Evolutionary conservation across 2,329 filamentous ascomycete genomes (phyloP).

Genomic region (Xylaria polymorpha): DNA sequence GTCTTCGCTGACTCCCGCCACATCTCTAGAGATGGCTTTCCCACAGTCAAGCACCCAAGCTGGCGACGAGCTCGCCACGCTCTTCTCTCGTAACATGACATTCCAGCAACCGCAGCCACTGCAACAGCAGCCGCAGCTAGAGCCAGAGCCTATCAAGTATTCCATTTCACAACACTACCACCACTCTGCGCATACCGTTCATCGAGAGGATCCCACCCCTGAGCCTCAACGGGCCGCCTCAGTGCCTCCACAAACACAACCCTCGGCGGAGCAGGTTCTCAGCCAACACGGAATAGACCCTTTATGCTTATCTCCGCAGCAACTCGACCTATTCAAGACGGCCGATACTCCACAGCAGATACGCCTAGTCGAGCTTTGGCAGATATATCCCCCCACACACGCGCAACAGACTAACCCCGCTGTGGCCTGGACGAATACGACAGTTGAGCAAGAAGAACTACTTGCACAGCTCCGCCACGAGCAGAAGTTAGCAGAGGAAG

Average conservation of each 20-base stretch:
- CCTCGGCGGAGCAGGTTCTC: conserved; percentile 69
- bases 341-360: conserved; percentile 78
- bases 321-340: conserved; percentile 81
- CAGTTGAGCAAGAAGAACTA: conserved; percentile 67
- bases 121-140: conserved; percentile 46
- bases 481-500: conserved; percentile 56
- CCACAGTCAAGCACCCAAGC: conserved; percentile 67
- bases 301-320: conserved; percentile 74
- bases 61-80: conserved; percentile 83
- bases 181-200: conserved; percentile 76
- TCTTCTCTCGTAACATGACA: conserved; percentile 82
- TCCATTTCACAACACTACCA: conserved; percentile 85
- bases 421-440: conserved; percentile 65
- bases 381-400: conserved; percentile 77
- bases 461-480: conserved; percentile 72
- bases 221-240: conserved; percentile 61
- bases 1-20: conserved; percentile 17
- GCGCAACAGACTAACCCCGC: conserved; percentile 64
- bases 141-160: conserved; percentile 69
- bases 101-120: conserved; percentile 60
- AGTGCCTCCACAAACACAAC: conserved; percentile 61
- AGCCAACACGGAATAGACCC: conserved; percentile 77
- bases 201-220: conserved; percentile 52
- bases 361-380: conserved; percentile 86
- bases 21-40: conserved; percentile 53